Evolutionary conservation across 306 rosid species (phyloP).

Genomic region (Pachyrhizus erosus): DNA sequence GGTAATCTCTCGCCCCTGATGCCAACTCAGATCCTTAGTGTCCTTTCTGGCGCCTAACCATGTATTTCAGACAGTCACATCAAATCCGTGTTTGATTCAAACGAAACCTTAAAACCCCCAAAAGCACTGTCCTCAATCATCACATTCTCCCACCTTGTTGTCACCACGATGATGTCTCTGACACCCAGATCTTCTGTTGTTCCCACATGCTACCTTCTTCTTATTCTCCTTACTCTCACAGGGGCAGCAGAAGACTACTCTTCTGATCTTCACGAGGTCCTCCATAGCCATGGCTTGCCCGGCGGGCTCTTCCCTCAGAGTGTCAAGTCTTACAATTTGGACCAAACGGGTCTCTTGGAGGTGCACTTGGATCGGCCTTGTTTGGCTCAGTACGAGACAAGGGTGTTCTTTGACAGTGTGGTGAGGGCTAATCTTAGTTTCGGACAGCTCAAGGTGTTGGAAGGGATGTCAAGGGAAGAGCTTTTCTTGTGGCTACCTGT

Average conservation of each 20-base stretch:
- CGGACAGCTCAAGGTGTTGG: constrained; percentile 64
- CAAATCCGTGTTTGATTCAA: not conserved
- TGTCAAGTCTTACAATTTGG: constrained; percentile 58
- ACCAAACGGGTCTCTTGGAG: constrained; percentile 61
- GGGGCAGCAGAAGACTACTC: constrained; percentile 1
- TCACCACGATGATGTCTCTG: constrained; percentile 49
- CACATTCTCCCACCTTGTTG: not conserved
- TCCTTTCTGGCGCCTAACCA: not conserved
- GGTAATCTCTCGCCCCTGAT: not conserved
- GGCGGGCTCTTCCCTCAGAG: constrained; percentile 73
- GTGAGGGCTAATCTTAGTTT: constrained; percentile 74
- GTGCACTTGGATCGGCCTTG: constrained; percentile 70
- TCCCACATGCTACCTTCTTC: constrained; percentile 31
- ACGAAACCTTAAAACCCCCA: constrained; percentile 38
- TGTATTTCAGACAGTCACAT: not conserved
- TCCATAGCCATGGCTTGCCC: constrained; percentile 69
- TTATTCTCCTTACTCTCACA: constrained; percentile 31
- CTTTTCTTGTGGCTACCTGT: constrained; percentile 89
- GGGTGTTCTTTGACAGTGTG: constrained; percentile 67
- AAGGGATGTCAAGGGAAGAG: constrained; percentile 74
- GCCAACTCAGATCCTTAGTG: not conserved
- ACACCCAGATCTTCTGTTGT: constrained; percentile 29
- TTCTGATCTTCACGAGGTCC: constrained; percentile 56
- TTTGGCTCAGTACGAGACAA: constrained; percentile 75
- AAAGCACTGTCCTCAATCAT: not conserved